Conservation (phyloP, 2,329 filamentous ascomycete species). For the Neurospora sp. region DNA sequence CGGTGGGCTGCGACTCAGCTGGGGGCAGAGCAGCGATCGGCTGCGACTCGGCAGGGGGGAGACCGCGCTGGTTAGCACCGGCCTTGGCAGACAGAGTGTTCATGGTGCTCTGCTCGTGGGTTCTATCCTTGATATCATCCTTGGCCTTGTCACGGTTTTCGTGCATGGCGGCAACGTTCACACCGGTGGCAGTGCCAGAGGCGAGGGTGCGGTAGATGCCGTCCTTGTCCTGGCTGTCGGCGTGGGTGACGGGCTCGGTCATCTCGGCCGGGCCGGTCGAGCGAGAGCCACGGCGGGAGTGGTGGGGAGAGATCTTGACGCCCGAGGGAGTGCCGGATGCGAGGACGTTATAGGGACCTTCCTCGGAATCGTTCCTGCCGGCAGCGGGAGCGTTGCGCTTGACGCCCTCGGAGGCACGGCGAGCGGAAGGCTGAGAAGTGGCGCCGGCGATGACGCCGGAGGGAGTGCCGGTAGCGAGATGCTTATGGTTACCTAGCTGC, state of each 20-base stretch:
- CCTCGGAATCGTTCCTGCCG: not conserved
- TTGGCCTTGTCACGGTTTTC: not conserved
- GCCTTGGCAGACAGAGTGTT: not conserved
- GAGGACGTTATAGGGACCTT: constrained; percentile 12
- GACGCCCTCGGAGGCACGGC: not conserved
- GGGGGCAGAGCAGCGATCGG: not conserved
- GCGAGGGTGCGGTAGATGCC: constrained; percentile 5
- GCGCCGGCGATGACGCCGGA: constrained; percentile 3
- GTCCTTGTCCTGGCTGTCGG: not conserved
- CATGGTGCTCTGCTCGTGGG: constrained; percentile 1
- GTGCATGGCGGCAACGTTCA: not conserved
- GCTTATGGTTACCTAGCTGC: constrained; percentile 6
- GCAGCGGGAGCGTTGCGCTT: not conserved
- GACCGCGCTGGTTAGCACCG: not conserved
- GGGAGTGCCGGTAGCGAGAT: constrained; percentile 4
- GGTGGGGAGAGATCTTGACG: constrained; percentile 11
- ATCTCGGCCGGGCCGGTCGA: not conserved
- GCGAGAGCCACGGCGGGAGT: not conserved
- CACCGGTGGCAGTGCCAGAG: constrained; percentile 6
- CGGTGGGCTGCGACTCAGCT: not conserved
- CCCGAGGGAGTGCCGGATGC: constrained; percentile 15
- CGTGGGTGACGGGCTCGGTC: not conserved
- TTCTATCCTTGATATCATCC: not conserved
- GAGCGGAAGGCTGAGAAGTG: not conserved
- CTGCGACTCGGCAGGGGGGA: not conserved